Evolutionary conservation across 2,329 filamentous ascomycete genomes (phyloP).

Genomic region (Cordyceps tenuipes): DNA sequence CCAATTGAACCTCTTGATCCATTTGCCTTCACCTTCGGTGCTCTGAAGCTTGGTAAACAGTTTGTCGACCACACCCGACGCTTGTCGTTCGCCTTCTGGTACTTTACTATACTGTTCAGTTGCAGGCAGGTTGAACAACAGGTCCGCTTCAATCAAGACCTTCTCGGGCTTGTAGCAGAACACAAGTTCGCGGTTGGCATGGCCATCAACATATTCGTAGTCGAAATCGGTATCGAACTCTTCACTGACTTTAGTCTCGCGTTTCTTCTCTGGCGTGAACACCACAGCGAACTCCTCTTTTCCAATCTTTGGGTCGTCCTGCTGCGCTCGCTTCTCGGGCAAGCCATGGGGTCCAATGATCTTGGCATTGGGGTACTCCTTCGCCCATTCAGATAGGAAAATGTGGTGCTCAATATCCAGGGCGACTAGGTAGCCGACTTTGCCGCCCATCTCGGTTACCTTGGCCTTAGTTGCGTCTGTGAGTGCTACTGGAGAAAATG

Average conservation of each 20-base stretch:
- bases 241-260: slow-evolving; percentile 47
- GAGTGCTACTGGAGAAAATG: slow-evolving; percentile 86
- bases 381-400: slow-evolving; percentile 77
- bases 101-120: slow-evolving; percentile 75
- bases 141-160: slow-evolving; percentile 79
- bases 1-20: slow-evolving; percentile 77
- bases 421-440: slow-evolving; percentile 77
- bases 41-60: slow-evolving; percentile 47
- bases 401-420: slow-evolving; percentile 93
- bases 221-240: slow-evolving; percentile 87
- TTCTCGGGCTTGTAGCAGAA: slow-evolving; percentile 73
- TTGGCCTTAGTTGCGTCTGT: slow-evolving; percentile 64
- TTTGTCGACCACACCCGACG: slow-evolving; percentile 30
- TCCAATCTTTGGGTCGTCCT: slow-evolving; percentile 38
- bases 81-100: slow-evolving; percentile 30
- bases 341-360: slow-evolving; percentile 79
- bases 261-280: slow-evolving; percentile 51
- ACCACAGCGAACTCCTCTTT: slow-evolving; percentile 56
- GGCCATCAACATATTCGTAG: slow-evolving; percentile 70
- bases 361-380: slow-evolving; percentile 67
- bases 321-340: slow-evolving; percentile 66
- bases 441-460: slow-evolving; percentile 55
- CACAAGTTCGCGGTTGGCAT: slow-evolving; percentile 80
- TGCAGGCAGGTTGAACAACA: slow-evolving; percentile 85
- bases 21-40: slow-evolving; percentile 57